Base-by-base conservation (phyloP, 108 stramenopile genomes). In the Pseudonitzschia multiseries region DNA sequence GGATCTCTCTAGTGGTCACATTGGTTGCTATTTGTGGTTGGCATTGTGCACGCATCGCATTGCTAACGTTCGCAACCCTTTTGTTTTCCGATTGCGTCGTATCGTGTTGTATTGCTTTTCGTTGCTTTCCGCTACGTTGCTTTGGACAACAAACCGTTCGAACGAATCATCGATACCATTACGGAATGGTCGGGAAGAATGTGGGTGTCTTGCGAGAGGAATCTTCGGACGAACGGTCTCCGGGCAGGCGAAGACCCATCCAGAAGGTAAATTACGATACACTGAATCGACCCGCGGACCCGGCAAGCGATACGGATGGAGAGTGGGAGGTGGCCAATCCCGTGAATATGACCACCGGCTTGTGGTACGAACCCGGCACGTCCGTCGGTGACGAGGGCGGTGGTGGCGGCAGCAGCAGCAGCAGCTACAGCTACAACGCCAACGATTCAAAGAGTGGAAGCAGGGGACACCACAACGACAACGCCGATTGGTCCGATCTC, bases 301-400 rank as follows among this genome's bases (percentile, higher is more conserved):
- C 41, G n/a, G 51, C 61, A 9, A 70, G 64, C 18, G 79, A 78
- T n/a, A 62, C 57, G 10, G 90, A 94, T 74, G 89, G 84, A 2
- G 57, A 79, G 28, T 92, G 83, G 76, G 78, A 91, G 24, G 56
- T 84, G 17, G 75, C 50, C 57, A 94, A 91, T 82, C 93, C 93
- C 8, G 74, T 94, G 14, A 86, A 94, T 84, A 70, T 81, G 0
- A 82, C 79, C 1, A 92, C 93, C 17, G 93, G 93, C 0, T 73
- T 89, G 15, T 82, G 79, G 79, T 89, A 88, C 51, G 75, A 87
- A 64, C 73, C 81, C 21, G 57, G 42, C 18, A 48, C 48, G 4
- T 18, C 18, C 3, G 36, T 32, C 15, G 33, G 32, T 62, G 33
- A 8, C 36, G 36, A 40, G 5, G 32, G 33, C 15, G 33, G 36